Evolutionary conservation across 2,329 filamentous ascomycete species (phyloP).

Genomic region (Penicillium sp.): DNA sequence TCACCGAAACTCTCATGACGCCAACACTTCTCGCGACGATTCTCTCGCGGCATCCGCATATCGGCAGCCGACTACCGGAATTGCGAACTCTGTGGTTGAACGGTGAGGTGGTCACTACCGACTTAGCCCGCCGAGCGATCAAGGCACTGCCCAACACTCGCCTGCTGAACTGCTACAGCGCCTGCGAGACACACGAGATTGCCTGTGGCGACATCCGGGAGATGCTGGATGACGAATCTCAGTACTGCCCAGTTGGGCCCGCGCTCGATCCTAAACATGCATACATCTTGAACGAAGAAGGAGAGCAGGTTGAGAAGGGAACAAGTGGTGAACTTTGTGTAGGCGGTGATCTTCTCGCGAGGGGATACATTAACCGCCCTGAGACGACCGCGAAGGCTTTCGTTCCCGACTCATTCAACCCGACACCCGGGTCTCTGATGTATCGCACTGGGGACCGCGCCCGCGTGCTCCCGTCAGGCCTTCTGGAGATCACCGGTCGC

Average conservation of each 20-base stretch:
- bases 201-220: slow-evolving; percentile 75
- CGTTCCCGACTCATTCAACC: slow-evolving; percentile 66
- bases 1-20: slow-evolving; percentile 84
- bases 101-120: slow-evolving; percentile 80
- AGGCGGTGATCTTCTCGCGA: slow-evolving; percentile 73
- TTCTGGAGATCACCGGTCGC: slow-evolving; percentile 76
- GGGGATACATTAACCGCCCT: slow-evolving; percentile 79
- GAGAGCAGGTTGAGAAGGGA: slow-evolving; percentile 66
- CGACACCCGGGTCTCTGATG: slow-evolving; percentile 67
- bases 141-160: slow-evolving; percentile 71
- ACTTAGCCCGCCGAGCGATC: slow-evolving; percentile 71
- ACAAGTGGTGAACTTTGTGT: slow-evolving; percentile 75
- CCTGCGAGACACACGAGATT: slow-evolving; percentile 81
- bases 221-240: slow-evolving; percentile 67
- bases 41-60: slow-evolving; percentile 69
- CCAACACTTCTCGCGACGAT: slow-evolving; percentile 78
- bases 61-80: slow-evolving; percentile 67
- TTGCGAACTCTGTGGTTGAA: slow-evolving; percentile 78
- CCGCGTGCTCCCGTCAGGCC: slow-evolving; percentile 67
- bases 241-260: slow-evolving; percentile 75
- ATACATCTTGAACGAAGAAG: slow-evolving; percentile 74
- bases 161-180: slow-evolving; percentile 80
- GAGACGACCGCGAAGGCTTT: slow-evolving; percentile 78
- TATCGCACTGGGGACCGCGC: slow-evolving; percentile 77
- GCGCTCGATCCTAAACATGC: slow-evolving; percentile 70